Evolutionary conservation across 164 flowering plant genomes (phyloP), one percentile per base, ranked within the genome.

Genomic region (Buxus sempervirens): DNA sequence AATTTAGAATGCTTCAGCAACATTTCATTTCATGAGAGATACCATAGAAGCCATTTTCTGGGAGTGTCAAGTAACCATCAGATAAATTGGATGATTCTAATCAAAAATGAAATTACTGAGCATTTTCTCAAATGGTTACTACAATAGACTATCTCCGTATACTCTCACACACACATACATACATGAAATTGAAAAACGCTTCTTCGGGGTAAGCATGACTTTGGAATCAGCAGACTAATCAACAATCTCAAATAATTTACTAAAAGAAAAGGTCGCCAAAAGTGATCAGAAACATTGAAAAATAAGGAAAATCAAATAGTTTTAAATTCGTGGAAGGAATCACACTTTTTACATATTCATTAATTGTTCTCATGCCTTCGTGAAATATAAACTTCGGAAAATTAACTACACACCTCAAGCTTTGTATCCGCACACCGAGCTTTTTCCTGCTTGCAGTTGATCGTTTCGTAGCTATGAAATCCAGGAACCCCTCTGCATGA

Each of bases 351-450:
- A 45, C 51, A 10, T 1, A 45, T 45, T 45, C 18, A 45, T 15
- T 45, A 15, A 45, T 45, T 4, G 5, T 45, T 45, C 12, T 1
- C 5, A 45, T 45, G 51, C 18, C 18, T 45, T 15, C 12, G 1
- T 10, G 38, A 32, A 32, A 45, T 45, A 10, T 5, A 6, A 45
- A 64, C 1, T 9, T 21, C 8, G 15, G 54, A 64, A 51, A 32
- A 70, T 26, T 28, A 9, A 65, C n/a, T 48, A 76, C 90, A 55
- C 81, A 94, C 96, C 90, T 88, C 73, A 94, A 81, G 78, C 80
- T 85, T 62, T 85, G 91, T 74, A 94, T 83, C 36, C 91, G 90
- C 49, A 95, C 77, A 42, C 88, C 83, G 59, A 95, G 95, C 69
- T 72, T 73, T 80, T 81, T 90, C 74, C 67, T 78, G 67, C 75